A percentile compares a stretch with the other conserved stretches of the same genome.
phyloP scores from a whole-genome alignment of 1,284 basidiomycete species.

The Takashimella tepidaria region DNA sequence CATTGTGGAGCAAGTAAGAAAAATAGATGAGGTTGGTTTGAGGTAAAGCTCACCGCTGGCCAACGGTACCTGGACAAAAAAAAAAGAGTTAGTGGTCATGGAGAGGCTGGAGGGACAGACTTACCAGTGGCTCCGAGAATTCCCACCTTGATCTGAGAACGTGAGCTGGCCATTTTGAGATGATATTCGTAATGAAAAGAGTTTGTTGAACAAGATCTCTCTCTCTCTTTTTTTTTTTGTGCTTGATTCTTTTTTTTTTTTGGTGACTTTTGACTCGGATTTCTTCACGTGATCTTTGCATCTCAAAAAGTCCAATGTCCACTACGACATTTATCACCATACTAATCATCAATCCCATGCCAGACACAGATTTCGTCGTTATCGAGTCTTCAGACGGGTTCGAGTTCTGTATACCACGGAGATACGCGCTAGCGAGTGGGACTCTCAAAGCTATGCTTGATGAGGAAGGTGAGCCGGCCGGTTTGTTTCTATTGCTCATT shows the following conservation, averaged over 20 bases:
- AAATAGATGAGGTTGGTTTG: not conserved
- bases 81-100: not conserved
- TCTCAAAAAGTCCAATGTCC: too few species aligned
- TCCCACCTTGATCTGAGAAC: slow-evolving; percentile 68
- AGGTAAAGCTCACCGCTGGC: slow-evolving; percentile 58
- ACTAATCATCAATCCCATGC: slow-evolving; percentile 11
- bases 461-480: slow-evolving; percentile 37
- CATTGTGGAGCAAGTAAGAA: not conserved
- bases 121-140: slow-evolving; percentile 88
- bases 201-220: not conserved
- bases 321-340: not conserved
- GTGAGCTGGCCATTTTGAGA: slow-evolving; percentile 17
- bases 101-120: slow-evolving; percentile 4
- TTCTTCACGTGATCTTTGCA: not conserved
- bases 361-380: slow-evolving; percentile 38
- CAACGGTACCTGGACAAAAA: slow-evolving; percentile 60
- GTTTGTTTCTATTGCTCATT: not conserved
- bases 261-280: not conserved
- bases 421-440: slow-evolving; percentile 42
- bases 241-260: not conserved
- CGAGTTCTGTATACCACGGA: slow-evolving; percentile 43
- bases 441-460: slow-evolving; percentile 46
- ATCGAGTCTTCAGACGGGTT: slow-evolving; percentile 45
- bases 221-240: not conserved
- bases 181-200: not conserved